Evolutionary conservation across 805 yeast genomes (phyloP).

Genomic region (Tetrapisispora phaffii): DNA sequence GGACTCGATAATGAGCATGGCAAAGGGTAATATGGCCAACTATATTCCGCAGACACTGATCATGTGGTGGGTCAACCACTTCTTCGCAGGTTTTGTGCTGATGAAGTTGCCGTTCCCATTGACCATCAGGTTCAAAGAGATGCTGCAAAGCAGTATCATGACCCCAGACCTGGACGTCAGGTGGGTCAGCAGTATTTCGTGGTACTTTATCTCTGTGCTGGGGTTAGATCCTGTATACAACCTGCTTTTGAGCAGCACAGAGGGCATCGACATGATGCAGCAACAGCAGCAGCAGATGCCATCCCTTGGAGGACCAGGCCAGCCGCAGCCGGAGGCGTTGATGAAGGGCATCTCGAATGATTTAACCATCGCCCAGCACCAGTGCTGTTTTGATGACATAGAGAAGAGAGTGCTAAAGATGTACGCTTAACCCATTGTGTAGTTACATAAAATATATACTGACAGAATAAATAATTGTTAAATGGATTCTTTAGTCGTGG

Average conservation of each 20-base stretch:
- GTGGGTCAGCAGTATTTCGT: conserved; percentile 88
- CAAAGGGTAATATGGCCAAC: conserved; percentile 72
- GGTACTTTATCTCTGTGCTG: conserved; percentile 85
- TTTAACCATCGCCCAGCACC: conserved; percentile 51
- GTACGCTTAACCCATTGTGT: conserved; percentile 2
- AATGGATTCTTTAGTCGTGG: too few relatives aligned
- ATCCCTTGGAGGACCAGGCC: conserved; percentile 39
- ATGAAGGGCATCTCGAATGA: conserved; percentile 67
- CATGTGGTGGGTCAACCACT: conserved; percentile 93
- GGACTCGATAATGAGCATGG: conserved; percentile 66
- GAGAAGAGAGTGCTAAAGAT: conserved; percentile 42
- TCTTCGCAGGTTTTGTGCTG: conserved; percentile 83
- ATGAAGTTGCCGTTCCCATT: conserved; percentile 88
- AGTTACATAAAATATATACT: too few relatives aligned
- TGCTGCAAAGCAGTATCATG: conserved; percentile 80
- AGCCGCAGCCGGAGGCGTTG: conserved; percentile 51
- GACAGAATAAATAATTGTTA: too few relatives aligned
- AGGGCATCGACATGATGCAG: conserved; percentile 7
- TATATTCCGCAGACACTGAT: conserved; percentile 86
- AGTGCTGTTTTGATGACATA: conserved; percentile 47
- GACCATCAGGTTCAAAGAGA: conserved; percentile 79
- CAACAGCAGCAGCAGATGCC: conserved; percentile 22
- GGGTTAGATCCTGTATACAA: conserved; percentile 77
- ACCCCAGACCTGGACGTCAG: conserved; percentile 81
- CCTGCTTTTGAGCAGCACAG: conserved; percentile 38